Conservation (phyloP, 2,329 filamentous ascomycete genomes). For the Clarireedia monteithiana region DNA sequence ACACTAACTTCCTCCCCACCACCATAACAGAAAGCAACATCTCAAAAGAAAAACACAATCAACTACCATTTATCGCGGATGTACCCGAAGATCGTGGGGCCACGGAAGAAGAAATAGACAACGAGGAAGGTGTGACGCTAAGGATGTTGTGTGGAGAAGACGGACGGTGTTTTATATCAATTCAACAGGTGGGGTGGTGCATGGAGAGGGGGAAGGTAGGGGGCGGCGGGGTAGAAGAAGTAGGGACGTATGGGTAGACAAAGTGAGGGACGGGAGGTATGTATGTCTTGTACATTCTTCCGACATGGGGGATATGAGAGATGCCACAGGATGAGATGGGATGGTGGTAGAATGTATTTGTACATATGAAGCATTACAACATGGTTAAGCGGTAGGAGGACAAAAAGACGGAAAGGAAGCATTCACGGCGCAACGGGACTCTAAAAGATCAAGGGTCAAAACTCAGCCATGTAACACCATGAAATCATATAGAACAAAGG, state of each 20-base stretch:
- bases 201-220: too few species aligned
- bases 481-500: not conserved
- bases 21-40: conserved; percentile 42
- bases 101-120: conserved; percentile 54
- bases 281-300: too few species aligned
- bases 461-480: not conserved
- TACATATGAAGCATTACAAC: conserved; percentile 6
- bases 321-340: not conserved
- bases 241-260: too few species aligned
- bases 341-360: not conserved
- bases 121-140: not conserved
- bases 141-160: not conserved
- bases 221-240: not conserved
- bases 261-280: too few species aligned
- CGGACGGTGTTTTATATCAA: not conserved
- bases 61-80: conserved; percentile 84
- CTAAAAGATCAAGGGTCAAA: not conserved
- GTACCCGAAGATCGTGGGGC: conserved; percentile 65
- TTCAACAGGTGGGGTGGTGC: not conserved
- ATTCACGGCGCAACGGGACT: conserved; percentile 5
- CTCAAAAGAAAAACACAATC: conserved; percentile 66
- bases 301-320: too few species aligned
- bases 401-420: too few species aligned
- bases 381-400: not conserved
- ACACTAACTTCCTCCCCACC: conserved; percentile 3